Percentiles rank a stretch among this genome's conserved stretches.
Evolutionary conservation across 306 rosid genomes (phyloP).

Genomic region (Pyrus communis): DNA sequence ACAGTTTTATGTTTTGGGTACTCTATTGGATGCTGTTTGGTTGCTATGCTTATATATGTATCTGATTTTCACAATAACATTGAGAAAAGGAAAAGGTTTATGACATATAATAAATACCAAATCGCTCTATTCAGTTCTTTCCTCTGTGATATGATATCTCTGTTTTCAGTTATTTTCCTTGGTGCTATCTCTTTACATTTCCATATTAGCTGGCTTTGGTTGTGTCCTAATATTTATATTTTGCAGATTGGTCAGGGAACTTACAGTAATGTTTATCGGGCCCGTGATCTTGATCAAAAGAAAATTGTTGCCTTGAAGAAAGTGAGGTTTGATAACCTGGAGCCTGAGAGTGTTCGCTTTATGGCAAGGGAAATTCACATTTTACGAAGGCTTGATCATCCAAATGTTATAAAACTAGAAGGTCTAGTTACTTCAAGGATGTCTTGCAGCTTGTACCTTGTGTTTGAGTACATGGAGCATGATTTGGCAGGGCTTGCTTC

Average conservation of each 20-base stretch:
- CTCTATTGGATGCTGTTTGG: not conserved
- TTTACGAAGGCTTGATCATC: constrained; percentile 87
- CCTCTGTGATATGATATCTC: not conserved
- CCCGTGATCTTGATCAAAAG: constrained; percentile 89
- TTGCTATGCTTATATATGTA: not conserved
- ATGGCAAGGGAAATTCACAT: constrained; percentile 97
- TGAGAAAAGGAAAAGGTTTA: not conserved
- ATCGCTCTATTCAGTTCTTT: not conserved
- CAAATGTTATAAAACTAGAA: constrained; percentile 77
- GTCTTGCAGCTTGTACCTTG: constrained; percentile 97
- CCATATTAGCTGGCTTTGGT: constrained; percentile 7
- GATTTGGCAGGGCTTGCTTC: constrained; percentile 92
- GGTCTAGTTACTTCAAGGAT: constrained; percentile 93
- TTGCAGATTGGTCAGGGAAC: constrained; percentile 97
- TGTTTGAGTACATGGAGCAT: constrained; percentile 95
- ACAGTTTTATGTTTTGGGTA: not conserved
- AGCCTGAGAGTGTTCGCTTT: constrained; percentile 94
- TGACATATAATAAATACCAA: not conserved
- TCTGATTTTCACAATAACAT: not conserved
- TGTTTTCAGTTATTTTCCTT: not conserved
- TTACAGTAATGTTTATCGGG: constrained; percentile 86
- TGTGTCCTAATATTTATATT: constrained; percentile 7
- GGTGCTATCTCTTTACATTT: not conserved
- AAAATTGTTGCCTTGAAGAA: constrained; percentile 89
- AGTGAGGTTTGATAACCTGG: constrained; percentile 91